A percentile compares a stretch with the other conserved stretches of the same genome.
Evolutionary conservation across 495 filamentous ascomycete species (phyloP).

Genomic region (Extremus antarcticus): DNA sequence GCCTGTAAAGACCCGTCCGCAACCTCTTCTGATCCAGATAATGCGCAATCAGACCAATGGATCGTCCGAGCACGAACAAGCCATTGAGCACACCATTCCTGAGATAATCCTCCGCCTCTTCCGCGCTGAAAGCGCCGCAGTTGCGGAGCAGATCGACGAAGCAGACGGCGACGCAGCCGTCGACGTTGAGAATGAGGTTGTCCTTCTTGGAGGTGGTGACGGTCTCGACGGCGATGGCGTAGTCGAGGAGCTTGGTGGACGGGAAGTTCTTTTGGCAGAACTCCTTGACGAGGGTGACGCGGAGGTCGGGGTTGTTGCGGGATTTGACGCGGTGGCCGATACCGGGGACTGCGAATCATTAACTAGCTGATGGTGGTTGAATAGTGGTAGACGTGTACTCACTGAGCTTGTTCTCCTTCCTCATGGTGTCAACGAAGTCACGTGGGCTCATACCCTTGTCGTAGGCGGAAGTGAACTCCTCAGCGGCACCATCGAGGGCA

Average conservation of each 20-base stretch:
- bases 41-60: conserved; percentile 97
- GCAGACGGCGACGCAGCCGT: conserved; percentile 95
- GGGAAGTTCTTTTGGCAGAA: conserved; percentile 97
- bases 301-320: conserved; percentile 97
- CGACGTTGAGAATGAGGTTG: conserved; percentile 98
- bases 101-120: conserved; percentile 77
- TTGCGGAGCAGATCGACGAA: conserved; percentile 96
- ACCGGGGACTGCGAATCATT: conserved; percentile 57
- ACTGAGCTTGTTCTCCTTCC: conserved; percentile 99
- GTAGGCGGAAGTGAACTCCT: conserved; percentile 96
- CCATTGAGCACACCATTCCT: conserved; percentile 97
- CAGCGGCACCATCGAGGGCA: conserved; percentile 92
- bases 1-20: conserved; percentile 93
- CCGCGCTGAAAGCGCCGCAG: conserved; percentile 84
- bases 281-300: conserved; percentile 98
- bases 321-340: conserved; percentile 99
- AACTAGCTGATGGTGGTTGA: neutral
- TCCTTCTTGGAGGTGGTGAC: conserved; percentile 99
- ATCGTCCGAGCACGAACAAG: conserved; percentile 91
- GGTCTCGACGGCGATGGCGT: conserved; percentile 92
- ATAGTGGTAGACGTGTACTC: conserved; percentile 26
- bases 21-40: conserved; percentile 99
- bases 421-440: conserved; percentile 97
- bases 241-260: conserved; percentile 91
- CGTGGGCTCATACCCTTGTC: conserved; percentile 96